These are phyloP conservation scores for Linanthus parryae DNA, from an alignment of 148 eudicot species.

Conservation along the genomic window DNA sequence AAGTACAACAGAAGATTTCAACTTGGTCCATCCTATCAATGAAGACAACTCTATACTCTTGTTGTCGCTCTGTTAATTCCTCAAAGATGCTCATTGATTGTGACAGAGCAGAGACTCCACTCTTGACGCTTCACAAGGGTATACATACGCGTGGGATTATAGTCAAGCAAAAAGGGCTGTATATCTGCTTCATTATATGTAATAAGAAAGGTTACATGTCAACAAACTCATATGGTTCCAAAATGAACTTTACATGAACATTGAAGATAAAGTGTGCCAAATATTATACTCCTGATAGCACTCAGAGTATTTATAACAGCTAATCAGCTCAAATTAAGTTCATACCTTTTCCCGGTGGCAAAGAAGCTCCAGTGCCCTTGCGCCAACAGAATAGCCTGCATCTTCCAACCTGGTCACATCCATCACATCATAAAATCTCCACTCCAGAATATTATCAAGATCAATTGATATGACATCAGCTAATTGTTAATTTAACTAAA, in stretches of 20 bases:
- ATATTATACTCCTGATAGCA: not conserved
- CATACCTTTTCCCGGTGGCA: slow-evolving; percentile 95
- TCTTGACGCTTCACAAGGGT: no score
- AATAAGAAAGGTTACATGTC: not conserved
- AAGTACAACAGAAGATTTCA: not conserved
- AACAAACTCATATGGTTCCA: not conserved
- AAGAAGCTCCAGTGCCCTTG: slow-evolving; percentile 90
- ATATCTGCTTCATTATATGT: not conserved
- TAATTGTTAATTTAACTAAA: no score
- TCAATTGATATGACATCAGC: no score
- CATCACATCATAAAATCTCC: not conserved
- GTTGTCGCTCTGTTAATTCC: no score
- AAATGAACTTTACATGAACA: not conserved
- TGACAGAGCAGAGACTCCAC: no score
- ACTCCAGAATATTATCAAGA: not conserved
- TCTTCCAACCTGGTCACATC: slow-evolving; percentile 72
- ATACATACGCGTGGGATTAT: no score
- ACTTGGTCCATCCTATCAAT: not conserved
- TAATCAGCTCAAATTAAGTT: not conserved
- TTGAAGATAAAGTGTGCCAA: not conserved
- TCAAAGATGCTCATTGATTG: no score
- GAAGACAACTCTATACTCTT: no score
- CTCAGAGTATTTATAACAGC: no score
- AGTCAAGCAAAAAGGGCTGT: not conserved
- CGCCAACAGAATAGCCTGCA: slow-evolving; percentile 99